phyloP scores from a whole-genome alignment of 1,284 basidiomycete species.

The Leccinum pachyderme region DNA sequence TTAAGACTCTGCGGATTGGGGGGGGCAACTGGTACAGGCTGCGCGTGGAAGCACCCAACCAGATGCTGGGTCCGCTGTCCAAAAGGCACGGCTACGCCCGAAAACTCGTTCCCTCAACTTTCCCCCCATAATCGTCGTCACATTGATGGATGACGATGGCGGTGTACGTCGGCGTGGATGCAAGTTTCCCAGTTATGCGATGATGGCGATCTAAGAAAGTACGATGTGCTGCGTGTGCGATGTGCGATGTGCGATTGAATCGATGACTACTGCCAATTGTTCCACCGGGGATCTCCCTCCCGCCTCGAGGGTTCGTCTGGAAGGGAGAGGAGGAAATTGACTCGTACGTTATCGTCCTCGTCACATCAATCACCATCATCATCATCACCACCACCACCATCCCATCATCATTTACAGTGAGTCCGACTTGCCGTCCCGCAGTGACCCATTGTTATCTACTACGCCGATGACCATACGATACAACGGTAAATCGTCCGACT shows the following conservation, averaged over 20 bases:
- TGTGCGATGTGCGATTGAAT: not conserved
- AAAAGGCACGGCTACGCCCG: not conserved
- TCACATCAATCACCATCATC: not conserved
- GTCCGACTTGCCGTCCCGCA: not conserved
- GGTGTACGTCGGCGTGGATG: not conserved
- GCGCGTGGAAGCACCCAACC: not conserved
- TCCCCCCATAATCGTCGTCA: not conserved
- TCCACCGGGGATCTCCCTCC: not conserved
- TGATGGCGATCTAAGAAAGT: not conserved
- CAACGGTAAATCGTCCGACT: not conserved
- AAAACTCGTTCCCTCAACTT: not conserved
- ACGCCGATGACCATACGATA: not conserved
- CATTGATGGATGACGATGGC: not conserved
- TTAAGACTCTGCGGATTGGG: too few relatives aligned
- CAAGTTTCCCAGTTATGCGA: not conserved
- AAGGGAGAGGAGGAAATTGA: not conserved
- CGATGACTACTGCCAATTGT: not conserved
- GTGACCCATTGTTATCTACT: not conserved
- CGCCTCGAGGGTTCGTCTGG: not conserved
- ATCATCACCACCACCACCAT: not conserved
- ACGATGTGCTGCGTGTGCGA: not conserved
- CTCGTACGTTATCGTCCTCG: not conserved
- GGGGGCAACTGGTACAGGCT: too few relatives aligned
- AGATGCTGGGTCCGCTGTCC: not conserved
- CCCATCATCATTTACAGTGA: not conserved